phyloP scores from a whole-genome alignment of 2,329 filamentous ascomycete genomes.

The Fragosphaeria purpurea region DNA sequence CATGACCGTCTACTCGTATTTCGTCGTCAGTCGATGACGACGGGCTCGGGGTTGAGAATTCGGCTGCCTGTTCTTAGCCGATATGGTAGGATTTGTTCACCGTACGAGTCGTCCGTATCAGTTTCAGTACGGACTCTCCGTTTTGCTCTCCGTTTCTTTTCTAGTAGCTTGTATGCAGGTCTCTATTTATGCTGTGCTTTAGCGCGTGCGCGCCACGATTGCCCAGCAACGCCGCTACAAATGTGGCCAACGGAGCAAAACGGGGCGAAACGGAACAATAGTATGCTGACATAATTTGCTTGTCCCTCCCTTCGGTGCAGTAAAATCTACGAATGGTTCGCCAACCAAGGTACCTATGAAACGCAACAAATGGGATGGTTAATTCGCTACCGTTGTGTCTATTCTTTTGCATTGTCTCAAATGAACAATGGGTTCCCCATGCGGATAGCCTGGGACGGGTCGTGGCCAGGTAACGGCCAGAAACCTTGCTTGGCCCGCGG shows the following conservation, averaged over 20 bases:
- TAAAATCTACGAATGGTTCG: too few species aligned
- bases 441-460: background rate
- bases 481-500: background rate
- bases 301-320: too few species aligned
- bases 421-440: too few species aligned
- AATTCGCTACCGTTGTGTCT: too few species aligned
- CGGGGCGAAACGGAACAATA: too few species aligned
- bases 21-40: too few species aligned
- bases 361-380: background rate
- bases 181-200: too few species aligned
- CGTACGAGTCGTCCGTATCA: background rate
- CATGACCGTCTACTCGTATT: too few species aligned
- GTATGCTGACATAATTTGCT: too few species aligned
- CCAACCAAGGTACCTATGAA: conserved; percentile 2
- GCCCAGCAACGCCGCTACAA: conserved; percentile 8
- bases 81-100: background rate
- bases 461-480: conserved; percentile 3
- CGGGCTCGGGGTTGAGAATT: background rate
- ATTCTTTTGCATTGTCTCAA: too few species aligned
- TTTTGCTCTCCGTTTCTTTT: background rate
- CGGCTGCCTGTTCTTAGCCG: background rate
- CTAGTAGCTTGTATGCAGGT: background rate
- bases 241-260: background rate
- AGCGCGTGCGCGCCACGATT: background rate
- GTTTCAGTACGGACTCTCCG: too few species aligned